Evolutionary conservation across 2,329 filamentous ascomycete genomes (phyloP), one percentile per base, ranked within the genome.

Genomic region (Ilyonectria destructans): DNA sequence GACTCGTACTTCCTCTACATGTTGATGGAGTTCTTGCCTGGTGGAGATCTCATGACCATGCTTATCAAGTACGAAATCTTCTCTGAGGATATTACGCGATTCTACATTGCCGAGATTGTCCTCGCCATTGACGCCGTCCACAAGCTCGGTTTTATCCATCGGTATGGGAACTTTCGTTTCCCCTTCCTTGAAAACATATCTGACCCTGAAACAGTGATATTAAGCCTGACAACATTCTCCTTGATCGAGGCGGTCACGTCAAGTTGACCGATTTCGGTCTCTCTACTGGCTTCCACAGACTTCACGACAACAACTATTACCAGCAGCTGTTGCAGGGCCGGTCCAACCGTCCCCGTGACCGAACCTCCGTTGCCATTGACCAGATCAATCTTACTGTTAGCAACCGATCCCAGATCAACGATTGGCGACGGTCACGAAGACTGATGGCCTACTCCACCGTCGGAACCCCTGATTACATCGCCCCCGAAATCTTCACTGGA

Each of bases 61-160:
- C 87, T 99, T 75, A 99, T 99, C 86, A 99, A 98, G 87, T 99
- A 99, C 79, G 96, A 99, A 81, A 98, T 99, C 81, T 99, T 99
- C 82, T 97, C 95, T 0, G 96, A 98, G 81, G 96, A 99, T 75
- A 98, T 99, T 74, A 99, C 96, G 33, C 91, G 96, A 19, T 99
- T 99, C 83, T 99, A 99, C 83, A 99, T 99, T 90, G 96, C 96
- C 26, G 96, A 99, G 82, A 96, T 98, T 76, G 94, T 97, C 26
- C 88, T 98, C 79, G 96, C 96, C n/a, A 98, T 99, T 74, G 96
- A 99, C 80, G 96, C 96, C 15, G 96, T 99, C 48, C 96, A 99
- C 83, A 97, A 97, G 82, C 89, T 98, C 72, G 96, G 96, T 69
- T 99, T 98, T 84, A 97, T 99, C 71, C 96, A 99, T 86, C 94